Evolutionary conservation across 2,329 filamentous ascomycete species (phyloP).

Genomic region (Ceratocystis cubensis): DNA sequence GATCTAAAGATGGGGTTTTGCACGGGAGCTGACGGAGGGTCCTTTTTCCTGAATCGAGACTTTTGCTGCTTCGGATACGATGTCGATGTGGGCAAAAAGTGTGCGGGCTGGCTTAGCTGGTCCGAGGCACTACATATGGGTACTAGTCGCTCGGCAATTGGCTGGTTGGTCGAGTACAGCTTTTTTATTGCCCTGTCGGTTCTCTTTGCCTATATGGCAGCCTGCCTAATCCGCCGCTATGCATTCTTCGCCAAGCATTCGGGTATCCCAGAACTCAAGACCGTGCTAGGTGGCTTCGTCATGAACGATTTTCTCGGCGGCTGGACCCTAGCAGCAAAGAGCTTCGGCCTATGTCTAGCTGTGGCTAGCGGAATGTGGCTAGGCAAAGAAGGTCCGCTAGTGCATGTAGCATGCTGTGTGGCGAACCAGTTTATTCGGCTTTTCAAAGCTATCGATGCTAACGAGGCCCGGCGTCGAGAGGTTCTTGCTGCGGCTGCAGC

Average conservation of each 20-base stretch:
- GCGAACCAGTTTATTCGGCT: slow-evolving; percentile 88
- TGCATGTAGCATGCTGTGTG: slow-evolving; percentile 94
- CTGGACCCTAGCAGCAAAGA: slow-evolving; percentile 86
- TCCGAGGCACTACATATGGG: slow-evolving; percentile 55
- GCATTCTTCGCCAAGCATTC: slow-evolving; percentile 84
- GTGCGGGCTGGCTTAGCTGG: slow-evolving; percentile 81
- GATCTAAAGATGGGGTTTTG: slow-evolving; percentile 89
- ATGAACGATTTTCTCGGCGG: slow-evolving; percentile 74
- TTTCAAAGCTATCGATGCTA: slow-evolving; percentile 66
- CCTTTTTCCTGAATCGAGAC: slow-evolving; percentile 78
- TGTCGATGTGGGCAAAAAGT: slow-evolving; percentile 67
- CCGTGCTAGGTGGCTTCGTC: slow-evolving; percentile 82
- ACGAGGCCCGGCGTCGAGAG: slow-evolving; percentile 91
- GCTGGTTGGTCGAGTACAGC: slow-evolving; percentile 75
- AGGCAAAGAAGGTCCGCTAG: slow-evolving; percentile 87
- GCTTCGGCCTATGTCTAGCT: slow-evolving; percentile 74
- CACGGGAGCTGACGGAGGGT: slow-evolving; percentile 62
- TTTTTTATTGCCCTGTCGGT: slow-evolving; percentile 80
- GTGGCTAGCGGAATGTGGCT: slow-evolving; percentile 94
- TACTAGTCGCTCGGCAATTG: slow-evolving; percentile 46
- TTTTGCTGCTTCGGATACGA: slow-evolving; percentile 94
- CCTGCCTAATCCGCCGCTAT: slow-evolving; percentile 69
- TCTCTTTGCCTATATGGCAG: slow-evolving; percentile 65
- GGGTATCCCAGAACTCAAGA: slow-evolving; percentile 97
- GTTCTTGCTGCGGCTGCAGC: slow-evolving; percentile 85